A percentile compares a stretch with the other conserved stretches of the same genome.
Evolutionary conservation across 2,329 filamentous ascomycete species (phyloP).

Genomic region (Trichoderma semiorbis): DNA sequence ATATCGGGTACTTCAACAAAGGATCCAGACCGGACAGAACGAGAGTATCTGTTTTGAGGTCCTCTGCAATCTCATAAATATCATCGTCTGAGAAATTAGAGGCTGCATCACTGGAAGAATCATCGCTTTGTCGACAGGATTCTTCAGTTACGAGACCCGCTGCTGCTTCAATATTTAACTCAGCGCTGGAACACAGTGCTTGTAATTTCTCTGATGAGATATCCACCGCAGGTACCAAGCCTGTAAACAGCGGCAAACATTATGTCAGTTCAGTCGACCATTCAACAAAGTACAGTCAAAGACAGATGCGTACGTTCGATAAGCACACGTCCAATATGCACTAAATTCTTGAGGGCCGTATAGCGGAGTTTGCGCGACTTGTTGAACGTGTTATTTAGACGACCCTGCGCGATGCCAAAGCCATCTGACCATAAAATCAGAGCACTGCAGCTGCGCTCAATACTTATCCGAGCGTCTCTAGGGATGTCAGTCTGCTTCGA

Average conservation of each 20-base stretch:
- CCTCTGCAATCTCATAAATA: background rate
- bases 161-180: background rate
- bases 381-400: background rate
- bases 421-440: background rate
- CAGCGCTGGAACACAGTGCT: background rate
- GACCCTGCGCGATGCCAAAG: background rate
- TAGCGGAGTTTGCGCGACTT: background rate
- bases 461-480: background rate
- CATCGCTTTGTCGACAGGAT: background rate
- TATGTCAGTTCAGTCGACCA: background rate
- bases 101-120: background rate
- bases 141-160: background rate
- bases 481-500: background rate
- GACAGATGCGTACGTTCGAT: background rate
- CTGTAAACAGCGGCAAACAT: background rate
- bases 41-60: background rate
- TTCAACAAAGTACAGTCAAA: rapidly evolving
- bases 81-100: constrained; percentile 2
- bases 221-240: background rate
- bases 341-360: background rate
- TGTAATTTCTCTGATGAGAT: background rate
- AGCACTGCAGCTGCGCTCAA: background rate
- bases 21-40: background rate
- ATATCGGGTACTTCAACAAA: background rate
- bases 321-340: background rate